Conservation (phyloP, 1,284 basidiomycete genomes). For the Porogramme epimiltina region DNA sequence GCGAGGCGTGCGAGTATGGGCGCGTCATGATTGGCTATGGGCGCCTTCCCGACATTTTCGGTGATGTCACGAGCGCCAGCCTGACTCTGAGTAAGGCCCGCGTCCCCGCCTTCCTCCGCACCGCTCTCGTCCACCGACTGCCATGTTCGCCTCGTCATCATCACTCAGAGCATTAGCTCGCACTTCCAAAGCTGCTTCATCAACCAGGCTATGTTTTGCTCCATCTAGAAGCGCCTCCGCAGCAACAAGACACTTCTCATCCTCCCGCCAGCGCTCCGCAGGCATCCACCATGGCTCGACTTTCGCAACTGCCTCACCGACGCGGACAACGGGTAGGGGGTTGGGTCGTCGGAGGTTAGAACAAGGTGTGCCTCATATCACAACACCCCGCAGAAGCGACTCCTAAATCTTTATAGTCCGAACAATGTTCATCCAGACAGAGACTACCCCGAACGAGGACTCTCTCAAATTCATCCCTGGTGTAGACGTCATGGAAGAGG, state of each 20-base stretch:
- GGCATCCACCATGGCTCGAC: constrained; percentile 37
- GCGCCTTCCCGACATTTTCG: background rate
- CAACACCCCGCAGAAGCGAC: background rate
- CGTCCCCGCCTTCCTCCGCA: background rate
- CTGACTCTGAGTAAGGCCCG: constrained; percentile 14
- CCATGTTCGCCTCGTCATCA: constrained; percentile 23
- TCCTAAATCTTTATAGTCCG: constrained; percentile 51
- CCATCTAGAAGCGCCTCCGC: background rate
- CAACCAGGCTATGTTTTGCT: too few relatives aligned
- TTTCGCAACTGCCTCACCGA: constrained; percentile 38
- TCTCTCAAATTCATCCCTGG: constrained; percentile 99
- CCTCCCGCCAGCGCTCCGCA: constrained; percentile 20
- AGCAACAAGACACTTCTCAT: constrained; percentile 21
- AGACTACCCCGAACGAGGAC: constrained; percentile 96
- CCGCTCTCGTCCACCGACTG: constrained; percentile 5
- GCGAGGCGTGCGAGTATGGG: background rate
- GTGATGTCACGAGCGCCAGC: constrained; percentile 23
- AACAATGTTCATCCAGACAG: constrained; percentile 97
- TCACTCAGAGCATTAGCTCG: constrained; percentile 17
- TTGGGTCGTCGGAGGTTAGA: constrained; percentile 18
- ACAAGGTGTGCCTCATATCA: constrained; percentile 21
- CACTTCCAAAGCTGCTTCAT: too few relatives aligned
- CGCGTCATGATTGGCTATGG: background rate
- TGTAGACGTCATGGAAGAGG: constrained; percentile 75
- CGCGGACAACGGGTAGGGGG: constrained; percentile 22